A percentile compares a stretch with the other conserved stretches of the same genome.
phyloP scores from a whole-genome alignment of 129 eudicot species.

The Scalesia atractyloides region DNA sequence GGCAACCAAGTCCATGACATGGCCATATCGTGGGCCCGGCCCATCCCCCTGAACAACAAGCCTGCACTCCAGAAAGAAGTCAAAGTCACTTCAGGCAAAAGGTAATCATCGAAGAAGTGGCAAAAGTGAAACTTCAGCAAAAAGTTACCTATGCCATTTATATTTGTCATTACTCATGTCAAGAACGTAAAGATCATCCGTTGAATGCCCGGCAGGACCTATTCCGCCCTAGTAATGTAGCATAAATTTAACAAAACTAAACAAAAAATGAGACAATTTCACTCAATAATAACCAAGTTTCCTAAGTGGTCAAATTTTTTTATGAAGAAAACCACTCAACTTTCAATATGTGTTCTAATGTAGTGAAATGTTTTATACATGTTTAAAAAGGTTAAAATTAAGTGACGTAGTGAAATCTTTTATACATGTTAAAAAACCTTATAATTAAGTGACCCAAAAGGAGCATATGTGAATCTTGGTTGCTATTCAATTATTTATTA shows the following conservation, averaged over 20 bases:
- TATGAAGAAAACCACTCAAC: too few relatives aligned
- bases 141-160: slow-evolving; percentile 88
- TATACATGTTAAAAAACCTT: too few relatives aligned
- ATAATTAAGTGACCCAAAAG: too few relatives aligned
- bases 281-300: too few relatives aligned
- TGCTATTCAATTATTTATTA: too few relatives aligned
- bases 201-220: slow-evolving; percentile 97
- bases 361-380: too few relatives aligned
- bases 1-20: slow-evolving; percentile 96
- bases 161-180: slow-evolving; percentile 89
- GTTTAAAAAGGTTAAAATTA: too few relatives aligned
- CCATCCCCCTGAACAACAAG: slow-evolving; percentile 97
- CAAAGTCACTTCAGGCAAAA: slow-evolving; percentile 21
- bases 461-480: too few relatives aligned
- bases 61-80: slow-evolving; percentile 42
- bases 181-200: slow-evolving; percentile 92
- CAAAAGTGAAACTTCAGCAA: slow-evolving; percentile 6
- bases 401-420: too few relatives aligned
- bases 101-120: background rate
- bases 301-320: too few relatives aligned
- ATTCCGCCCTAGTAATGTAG: slow-evolving; percentile 78
- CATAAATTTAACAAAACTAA: slow-evolving; percentile 30
- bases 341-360: too few relatives aligned
- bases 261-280: background rate
- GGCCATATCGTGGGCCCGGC: slow-evolving; percentile 95